Evolutionary conservation across 164 flowering plant species (phyloP).

Genomic region (Chimonanthus salicifolius): DNA sequence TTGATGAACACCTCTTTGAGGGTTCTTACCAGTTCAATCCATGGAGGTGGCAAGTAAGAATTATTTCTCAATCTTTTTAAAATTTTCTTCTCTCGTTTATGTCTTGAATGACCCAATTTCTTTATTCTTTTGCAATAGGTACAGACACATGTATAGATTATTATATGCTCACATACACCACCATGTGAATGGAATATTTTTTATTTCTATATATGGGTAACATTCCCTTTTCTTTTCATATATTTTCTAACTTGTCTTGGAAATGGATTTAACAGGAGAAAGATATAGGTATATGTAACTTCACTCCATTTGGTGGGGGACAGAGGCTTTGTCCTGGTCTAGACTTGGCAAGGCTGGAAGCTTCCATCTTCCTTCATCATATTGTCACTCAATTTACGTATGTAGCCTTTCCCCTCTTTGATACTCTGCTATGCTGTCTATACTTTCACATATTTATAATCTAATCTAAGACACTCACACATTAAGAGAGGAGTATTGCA

Average conservation of each 20-base stretch:
- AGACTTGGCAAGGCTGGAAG: conserved; percentile 89
- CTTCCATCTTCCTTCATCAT: conserved; percentile 87
- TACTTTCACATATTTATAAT: too few relatives aligned
- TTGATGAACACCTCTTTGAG: conserved; percentile 62
- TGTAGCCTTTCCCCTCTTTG: not conserved
- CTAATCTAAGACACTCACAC: too few relatives aligned
- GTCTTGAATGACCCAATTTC: not conserved
- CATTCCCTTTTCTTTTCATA: not conserved
- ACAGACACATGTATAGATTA: too few relatives aligned
- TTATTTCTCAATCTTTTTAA: not conserved
- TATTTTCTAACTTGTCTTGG: not conserved
- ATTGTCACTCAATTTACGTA: conserved; percentile 84
- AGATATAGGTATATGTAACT: conserved; percentile 47
- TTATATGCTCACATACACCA: not conserved
- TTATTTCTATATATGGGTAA: not conserved
- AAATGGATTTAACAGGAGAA: conserved; percentile 36
- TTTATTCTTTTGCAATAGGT: not conserved
- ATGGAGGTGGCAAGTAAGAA: conserved; percentile 95
- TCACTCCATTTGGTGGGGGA: conserved; percentile 98
- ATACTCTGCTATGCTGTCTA: not conserved
- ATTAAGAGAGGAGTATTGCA: too few relatives aligned
- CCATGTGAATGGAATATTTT: not conserved
- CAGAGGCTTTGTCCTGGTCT: conserved; percentile 92
- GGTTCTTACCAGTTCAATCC: conserved; percentile 75
- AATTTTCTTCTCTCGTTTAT: too few relatives aligned